A percentile compares a stretch with the other conserved stretches of the same genome.
These are phyloP conservation scores for Colletotrichum orbiculare DNA, from an alignment of 2,329 filamentous ascomycete species.

Conservation along the genomic window DNA sequence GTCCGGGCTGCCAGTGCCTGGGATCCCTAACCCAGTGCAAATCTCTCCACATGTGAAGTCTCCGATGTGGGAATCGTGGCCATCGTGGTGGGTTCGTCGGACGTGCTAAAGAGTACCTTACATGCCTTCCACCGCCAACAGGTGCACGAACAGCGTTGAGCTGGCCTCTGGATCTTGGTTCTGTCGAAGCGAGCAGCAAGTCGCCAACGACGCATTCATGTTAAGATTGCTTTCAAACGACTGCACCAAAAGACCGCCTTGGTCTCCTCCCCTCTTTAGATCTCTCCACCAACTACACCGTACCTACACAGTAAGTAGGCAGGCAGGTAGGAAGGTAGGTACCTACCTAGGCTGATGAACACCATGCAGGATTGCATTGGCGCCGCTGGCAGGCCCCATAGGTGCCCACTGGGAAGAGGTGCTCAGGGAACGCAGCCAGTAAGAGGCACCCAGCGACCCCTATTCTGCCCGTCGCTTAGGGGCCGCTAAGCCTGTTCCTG, in stretches of 20 bases:
- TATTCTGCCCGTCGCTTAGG: slow-evolving; percentile 14
- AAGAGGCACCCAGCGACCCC: not conserved
- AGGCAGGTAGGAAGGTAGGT: no score
- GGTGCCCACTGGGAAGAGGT: not conserved
- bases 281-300: slow-evolving; percentile 12
- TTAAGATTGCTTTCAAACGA: not conserved
- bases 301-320: no score
- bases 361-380: slow-evolving; percentile 8
- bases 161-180: no score
- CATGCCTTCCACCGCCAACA: no score
- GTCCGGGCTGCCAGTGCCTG: not conserved
- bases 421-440: slow-evolving; percentile 21
- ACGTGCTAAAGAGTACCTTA: no score
- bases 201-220: not conserved
- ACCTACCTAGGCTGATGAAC: no score
- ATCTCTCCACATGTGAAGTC: not conserved
- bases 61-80: not conserved
- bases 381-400: slow-evolving; percentile 22
- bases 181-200: no score
- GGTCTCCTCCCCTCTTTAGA: not conserved
- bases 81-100: not conserved
- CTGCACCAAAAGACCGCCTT: not conserved
- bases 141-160: no score
- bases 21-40: slow-evolving; percentile 1
- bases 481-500: slow-evolving; percentile 29